Evolutionary conservation across 2,329 filamentous ascomycete species (phyloP).

Genomic region (Neonectria magnoliae): DNA sequence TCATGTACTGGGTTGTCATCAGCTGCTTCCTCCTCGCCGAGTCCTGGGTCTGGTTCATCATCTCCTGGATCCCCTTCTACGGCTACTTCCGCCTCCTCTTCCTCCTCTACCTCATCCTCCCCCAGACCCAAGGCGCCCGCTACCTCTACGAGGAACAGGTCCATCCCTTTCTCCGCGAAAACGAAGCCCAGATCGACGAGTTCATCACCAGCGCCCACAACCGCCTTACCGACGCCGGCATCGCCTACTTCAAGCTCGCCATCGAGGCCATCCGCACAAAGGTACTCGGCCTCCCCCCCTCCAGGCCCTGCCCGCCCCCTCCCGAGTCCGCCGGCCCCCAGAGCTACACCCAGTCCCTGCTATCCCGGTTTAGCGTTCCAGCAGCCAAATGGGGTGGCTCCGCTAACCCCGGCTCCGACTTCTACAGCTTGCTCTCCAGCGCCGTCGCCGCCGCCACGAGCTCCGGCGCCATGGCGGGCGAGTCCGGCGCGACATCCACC

Average conservation of each 20-base stretch:
- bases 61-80: slow-evolving; percentile 94
- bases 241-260: slow-evolving; percentile 77
- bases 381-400: slow-evolving; percentile 67
- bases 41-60: slow-evolving; percentile 87
- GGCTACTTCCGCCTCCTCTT: slow-evolving; percentile 87
- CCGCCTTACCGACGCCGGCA: slow-evolving; percentile 77
- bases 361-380: slow-evolving; percentile 88
- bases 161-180: slow-evolving; percentile 86
- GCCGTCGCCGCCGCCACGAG: slow-evolving; percentile 73
- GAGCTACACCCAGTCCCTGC: slow-evolving; percentile 81
- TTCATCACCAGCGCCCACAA: slow-evolving; percentile 87
- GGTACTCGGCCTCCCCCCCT: slow-evolving; percentile 79
- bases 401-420: slow-evolving; percentile 65
- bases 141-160: slow-evolving; percentile 86
- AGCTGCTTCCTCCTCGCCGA: slow-evolving; percentile 84
- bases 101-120: slow-evolving; percentile 94
- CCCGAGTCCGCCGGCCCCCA: slow-evolving; percentile 57
- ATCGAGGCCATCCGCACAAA: slow-evolving; percentile 79
- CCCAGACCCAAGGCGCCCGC: slow-evolving; percentile 93
- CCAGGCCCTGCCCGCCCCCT: slow-evolving; percentile 50
- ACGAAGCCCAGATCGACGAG: slow-evolving; percentile 89
- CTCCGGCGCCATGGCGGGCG: slow-evolving; percentile 50
- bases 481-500: slow-evolving; percentile 39
- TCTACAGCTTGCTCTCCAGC: slow-evolving; percentile 80
- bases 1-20: slow-evolving; percentile 99